Percentiles rank a stretch among this genome's conserved stretches.
phyloP scores from a whole-genome alignment of 1,284 basidiomycete species.

The Puccinia coronata region DNA sequence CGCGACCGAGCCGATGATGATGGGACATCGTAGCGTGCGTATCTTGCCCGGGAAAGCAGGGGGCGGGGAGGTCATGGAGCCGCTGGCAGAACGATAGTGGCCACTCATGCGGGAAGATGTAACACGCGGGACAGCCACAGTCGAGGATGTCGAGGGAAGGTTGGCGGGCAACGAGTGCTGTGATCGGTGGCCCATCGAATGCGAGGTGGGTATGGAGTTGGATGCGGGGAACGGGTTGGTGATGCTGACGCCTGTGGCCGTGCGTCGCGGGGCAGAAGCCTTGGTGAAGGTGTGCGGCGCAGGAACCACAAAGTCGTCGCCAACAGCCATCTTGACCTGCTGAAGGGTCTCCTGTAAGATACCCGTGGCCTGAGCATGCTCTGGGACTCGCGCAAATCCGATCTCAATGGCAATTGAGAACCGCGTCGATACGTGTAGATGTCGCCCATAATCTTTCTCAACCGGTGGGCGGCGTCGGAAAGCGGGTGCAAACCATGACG shows the following conservation, averaged over 20 bases:
- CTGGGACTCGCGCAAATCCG: slow-evolving; percentile 54
- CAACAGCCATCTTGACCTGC: slow-evolving; percentile 22
- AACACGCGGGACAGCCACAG: slow-evolving; percentile 44
- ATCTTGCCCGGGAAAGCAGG: slow-evolving; percentile 56
- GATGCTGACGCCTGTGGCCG: slow-evolving; percentile 50
- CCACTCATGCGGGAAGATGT: slow-evolving; percentile 50
- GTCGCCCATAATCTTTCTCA: slow-evolving; percentile 53
- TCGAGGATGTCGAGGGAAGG: slow-evolving; percentile 50
- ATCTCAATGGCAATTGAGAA: slow-evolving; percentile 58
- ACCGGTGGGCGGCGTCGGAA: slow-evolving; percentile 54
- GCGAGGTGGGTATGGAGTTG: slow-evolving; percentile 53
- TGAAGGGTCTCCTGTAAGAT: slow-evolving; percentile 30
- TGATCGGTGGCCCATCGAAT: slow-evolving; percentile 52
- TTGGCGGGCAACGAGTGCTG: slow-evolving; percentile 54
- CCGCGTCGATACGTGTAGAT: slow-evolving; percentile 58
- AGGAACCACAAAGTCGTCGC: slow-evolving; percentile 40
- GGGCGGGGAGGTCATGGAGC: slow-evolving; percentile 18
- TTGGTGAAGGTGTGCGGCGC: slow-evolving; percentile 49
- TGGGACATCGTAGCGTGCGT: slow-evolving; percentile 59
- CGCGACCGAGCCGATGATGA: slow-evolving; percentile 61
- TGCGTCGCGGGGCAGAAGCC: slow-evolving; percentile 47
- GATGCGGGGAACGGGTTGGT: slow-evolving; percentile 52
- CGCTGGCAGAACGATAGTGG: slow-evolving; percentile 46
- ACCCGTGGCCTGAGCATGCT: slow-evolving; percentile 7
- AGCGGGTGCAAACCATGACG: slow-evolving; percentile 57